phyloP scores from a whole-genome alignment of 345 rosid species.

The Lepidium africanum region DNA sequence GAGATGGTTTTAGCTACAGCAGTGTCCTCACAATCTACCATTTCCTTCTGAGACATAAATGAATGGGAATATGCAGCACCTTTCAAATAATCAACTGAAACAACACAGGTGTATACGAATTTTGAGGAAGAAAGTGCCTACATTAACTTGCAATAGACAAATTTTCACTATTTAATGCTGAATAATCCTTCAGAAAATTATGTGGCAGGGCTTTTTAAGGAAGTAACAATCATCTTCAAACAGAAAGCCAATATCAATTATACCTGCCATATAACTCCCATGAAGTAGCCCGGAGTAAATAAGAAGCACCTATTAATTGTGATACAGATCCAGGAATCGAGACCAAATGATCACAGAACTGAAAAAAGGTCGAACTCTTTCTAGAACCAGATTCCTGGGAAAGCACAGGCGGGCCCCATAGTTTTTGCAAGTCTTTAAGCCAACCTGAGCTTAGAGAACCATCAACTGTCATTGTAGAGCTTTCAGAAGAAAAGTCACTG shows the following conservation, averaged over 20 bases:
- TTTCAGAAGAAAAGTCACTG: slow-evolving; percentile 68
- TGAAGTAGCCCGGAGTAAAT: slow-evolving; percentile 80
- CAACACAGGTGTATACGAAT: not conserved
- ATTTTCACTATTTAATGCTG: not conserved
- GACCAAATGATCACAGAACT: slow-evolving; percentile 60
- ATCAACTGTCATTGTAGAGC: slow-evolving; percentile 52
- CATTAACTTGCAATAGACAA: not conserved
- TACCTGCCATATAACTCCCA: slow-evolving; percentile 99
- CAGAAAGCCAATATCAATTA: slow-evolving; percentile 8
- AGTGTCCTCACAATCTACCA: not conserved
- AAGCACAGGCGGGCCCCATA: slow-evolving; percentile 46
- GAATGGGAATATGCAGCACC: not conserved
- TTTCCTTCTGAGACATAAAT: not conserved
- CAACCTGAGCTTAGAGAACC: slow-evolving; percentile 72
- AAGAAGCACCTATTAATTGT: slow-evolving; percentile 83
- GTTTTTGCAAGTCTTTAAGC: slow-evolving; percentile 72
- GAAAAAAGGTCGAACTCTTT: slow-evolving; percentile 40
- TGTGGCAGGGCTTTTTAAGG: not conserved
- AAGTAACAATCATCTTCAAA: not conserved
- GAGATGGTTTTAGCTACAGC: not conserved
- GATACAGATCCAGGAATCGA: slow-evolving; percentile 80
- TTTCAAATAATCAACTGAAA: not conserved
- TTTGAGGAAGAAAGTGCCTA: not conserved
- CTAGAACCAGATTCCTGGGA: slow-evolving; percentile 48
- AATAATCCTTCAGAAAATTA: not conserved